Evolutionary conservation across 108 stramenopile species (phyloP), one percentile per base, ranked within the genome.

Genomic region (Thalassiosira profunda): DNA sequence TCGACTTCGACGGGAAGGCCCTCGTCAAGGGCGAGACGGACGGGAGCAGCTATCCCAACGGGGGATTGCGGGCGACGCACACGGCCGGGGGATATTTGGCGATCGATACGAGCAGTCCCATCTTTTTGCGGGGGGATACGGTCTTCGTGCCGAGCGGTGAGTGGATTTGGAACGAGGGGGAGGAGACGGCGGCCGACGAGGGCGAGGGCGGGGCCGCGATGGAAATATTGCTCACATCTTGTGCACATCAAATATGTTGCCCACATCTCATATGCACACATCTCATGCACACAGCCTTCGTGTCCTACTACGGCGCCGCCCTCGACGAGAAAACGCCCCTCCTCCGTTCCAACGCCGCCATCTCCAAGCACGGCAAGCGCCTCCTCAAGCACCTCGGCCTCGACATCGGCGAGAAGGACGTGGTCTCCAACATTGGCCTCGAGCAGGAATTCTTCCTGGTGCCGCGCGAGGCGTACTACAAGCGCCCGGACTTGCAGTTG

Each of bases 401-500:
- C 34, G 92, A 96, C 48, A 65, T 77, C 64, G 52, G 66, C 23
- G 70, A 76, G 43, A 56, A 57, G 12, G 89, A 84, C 24, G 66
- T 97, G 24, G 51, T 76, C n/a, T 82, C 92, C 25, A 97, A 97
- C 78, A 94, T 98, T 81, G 97, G 97, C 57, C 71, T 95, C 28
- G 97, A 98, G 77, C 97, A 98, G 70, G 97, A 98, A 81, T 91
- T 98, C 78, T 98, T 98, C 90, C 77, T 98, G 29, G 79, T 98
- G 41, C 92, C 95, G 61, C 92, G 96, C 43, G 94, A 96, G 4
- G 68, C 87, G 41, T 98, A 94, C 83, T 89, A 92, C 84, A 74
- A 82, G 14, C 92, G 97, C 40, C 96, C 94, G 26, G 97, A 98
- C 75, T 80, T 98, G 57, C 94, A 94, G 75, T 33, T 95, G 57